Evolutionary conservation across 1,139 yeast species (phyloP), one percentile per base, ranked within the genome.

Genomic region (Zygotorulaspora mrakii): DNA sequence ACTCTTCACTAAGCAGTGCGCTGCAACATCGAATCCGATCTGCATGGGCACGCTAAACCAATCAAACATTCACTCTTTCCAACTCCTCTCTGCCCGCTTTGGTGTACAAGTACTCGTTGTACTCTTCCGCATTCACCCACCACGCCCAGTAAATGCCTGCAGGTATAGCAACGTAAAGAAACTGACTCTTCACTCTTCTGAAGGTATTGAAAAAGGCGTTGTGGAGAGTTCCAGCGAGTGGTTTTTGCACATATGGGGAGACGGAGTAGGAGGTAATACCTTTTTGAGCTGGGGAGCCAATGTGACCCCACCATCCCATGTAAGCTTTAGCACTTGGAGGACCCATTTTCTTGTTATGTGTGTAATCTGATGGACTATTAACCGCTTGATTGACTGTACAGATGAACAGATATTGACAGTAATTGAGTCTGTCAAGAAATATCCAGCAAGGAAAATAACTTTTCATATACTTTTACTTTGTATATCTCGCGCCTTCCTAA

Each of bases 231-330:
- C 95, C 96, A 67, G 83, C 82, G 65, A 91, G 74, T 45, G 97
- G 96, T 67, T 79, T 82, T 68, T 94, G 94, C 46, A 96, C 96
- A 57, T 75, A 85, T 49, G 96, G 95, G 49, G 98, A 84, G 48
- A 91, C 89, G 44, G 95, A 73, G 74, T 91, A 94, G 42, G 80
- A 75, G 47, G 88, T 80, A 55, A 85, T 73, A 67, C 85, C 82
- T 70, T 86, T 88, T 74, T 89, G 97, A 64, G 77, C 77, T 64
- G 94, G 94, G 67, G 86, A 75, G 50, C 94, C 88, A 53, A 66
- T 67, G 71, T 73, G 66, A 64, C 96, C 96, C 97, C 97, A 88
- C 96, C 96, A 88, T 61, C 97, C 97, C 89, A 85, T 80, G 64
- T 84, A 88, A 61, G 89, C 65, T 61, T 77, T 79, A 63, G 83